These are phyloP conservation scores for Ramularia endophylla DNA, from an alignment of 2,329 filamentous ascomycete species.

Conservation along the genomic window DNA sequence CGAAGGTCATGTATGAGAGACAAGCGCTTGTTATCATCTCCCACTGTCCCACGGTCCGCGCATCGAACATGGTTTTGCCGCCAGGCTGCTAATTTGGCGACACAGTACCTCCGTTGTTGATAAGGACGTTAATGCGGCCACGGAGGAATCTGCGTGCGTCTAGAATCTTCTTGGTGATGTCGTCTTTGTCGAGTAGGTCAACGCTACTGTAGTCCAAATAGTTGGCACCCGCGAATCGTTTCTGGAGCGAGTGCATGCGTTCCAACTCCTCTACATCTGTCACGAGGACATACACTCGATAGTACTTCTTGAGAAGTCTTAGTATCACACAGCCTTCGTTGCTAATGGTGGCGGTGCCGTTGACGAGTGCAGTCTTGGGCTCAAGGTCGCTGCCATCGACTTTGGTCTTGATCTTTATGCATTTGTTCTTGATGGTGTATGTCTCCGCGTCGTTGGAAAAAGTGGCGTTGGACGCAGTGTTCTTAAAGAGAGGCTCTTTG, in stretches of 20 bases:
- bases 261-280: too few species aligned
- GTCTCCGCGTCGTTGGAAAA: too few species aligned
- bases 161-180: slow-evolving; percentile 28
- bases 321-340: too few species aligned
- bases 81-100: slow-evolving; percentile 29
- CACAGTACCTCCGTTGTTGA: slow-evolving; percentile 38
- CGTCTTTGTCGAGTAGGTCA: slow-evolving; percentile 29
- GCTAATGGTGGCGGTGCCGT: too few species aligned
- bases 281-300: too few species aligned
- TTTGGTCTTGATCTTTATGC: too few species aligned
- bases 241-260: slow-evolving; percentile 24
- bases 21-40: slow-evolving; percentile 26
- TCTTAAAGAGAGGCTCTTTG: too few species aligned
- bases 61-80: slow-evolving; percentile 28
- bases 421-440: too few species aligned
- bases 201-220: slow-evolving; percentile 20
- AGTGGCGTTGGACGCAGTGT: too few species aligned
- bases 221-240: slow-evolving; percentile 16
- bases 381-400: too few species aligned
- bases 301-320: too few species aligned
- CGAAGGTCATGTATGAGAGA: slow-evolving; percentile 25
- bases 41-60: slow-evolving; percentile 32
- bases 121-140: slow-evolving; percentile 31
- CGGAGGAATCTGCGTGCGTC: slow-evolving; percentile 30
- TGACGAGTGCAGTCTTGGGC: too few species aligned